A percentile compares a stretch with the other conserved stretches of the same genome.
Evolutionary conservation across 805 yeast species (phyloP).

Genomic region (Myxozyma melibiosi): DNA sequence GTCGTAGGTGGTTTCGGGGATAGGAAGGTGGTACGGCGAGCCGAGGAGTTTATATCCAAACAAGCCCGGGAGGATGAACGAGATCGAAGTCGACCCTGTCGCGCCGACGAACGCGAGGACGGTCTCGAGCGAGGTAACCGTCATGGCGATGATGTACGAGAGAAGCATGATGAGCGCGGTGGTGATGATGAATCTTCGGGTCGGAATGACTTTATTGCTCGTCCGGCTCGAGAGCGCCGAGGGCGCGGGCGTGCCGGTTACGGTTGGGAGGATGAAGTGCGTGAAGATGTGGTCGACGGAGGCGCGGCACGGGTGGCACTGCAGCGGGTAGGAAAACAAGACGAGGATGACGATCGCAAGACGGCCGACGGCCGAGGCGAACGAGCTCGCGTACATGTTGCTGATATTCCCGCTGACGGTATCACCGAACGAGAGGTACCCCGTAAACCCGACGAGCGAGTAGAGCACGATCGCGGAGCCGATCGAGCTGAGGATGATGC

Average conservation of each 20-base stretch:
- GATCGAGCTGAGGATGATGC: conserved; percentile 57
- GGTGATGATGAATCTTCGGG: conserved; percentile 43
- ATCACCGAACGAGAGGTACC: conserved; percentile 86
- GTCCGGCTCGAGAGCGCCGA: conserved; percentile 47
- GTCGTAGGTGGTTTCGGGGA: conserved; percentile 16
- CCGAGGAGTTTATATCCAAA: conserved; percentile 77
- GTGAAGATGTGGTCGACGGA: conserved; percentile 68
- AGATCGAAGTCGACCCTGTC: conserved; percentile 89
- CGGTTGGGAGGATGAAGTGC: conserved; percentile 7
- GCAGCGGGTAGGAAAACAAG: conserved; percentile 81
- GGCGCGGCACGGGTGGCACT: conserved; percentile 86
- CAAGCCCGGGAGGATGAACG: conserved; percentile 86
- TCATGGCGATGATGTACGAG: conserved; percentile 65
- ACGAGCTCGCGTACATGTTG: conserved; percentile 66
- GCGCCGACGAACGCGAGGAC: conserved; percentile 89
- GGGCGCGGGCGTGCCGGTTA: conserved; percentile 5
- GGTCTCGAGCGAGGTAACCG: conserved; percentile 72
- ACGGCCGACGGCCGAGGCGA: conserved; percentile 75
- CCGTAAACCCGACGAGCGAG: conserved; percentile 72
- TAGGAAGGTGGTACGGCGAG: conserved; percentile 26
- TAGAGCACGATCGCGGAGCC: conserved; percentile 64
- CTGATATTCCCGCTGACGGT: conserved; percentile 78
- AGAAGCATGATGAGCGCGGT: conserved; percentile 51
- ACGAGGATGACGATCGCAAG: conserved; percentile 79
- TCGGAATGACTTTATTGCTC: conserved; percentile 17